These are phyloP conservation scores for Fusarium solani-melongenae DNA, from an alignment of 2,329 filamentous ascomycete genomes.

Conservation along the genomic window DNA sequence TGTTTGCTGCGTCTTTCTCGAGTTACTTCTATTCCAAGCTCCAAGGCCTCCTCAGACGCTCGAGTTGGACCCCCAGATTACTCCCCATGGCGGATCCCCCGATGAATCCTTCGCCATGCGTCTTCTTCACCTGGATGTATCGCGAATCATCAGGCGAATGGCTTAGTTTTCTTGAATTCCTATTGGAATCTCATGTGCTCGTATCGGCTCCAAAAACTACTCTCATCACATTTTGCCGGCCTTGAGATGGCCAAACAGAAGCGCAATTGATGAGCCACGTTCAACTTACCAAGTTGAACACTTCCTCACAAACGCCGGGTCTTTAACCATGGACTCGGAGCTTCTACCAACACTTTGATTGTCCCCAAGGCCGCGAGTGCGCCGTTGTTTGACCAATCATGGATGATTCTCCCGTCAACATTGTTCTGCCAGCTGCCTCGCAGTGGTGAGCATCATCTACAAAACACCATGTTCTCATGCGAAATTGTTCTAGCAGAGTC, in stretches of 20 bases:
- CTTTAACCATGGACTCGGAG: background rate
- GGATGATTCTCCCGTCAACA: background rate
- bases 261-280: background rate
- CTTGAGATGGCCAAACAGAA: background rate
- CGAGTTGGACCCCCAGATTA: background rate
- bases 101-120: background rate
- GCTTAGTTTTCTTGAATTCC: background rate
- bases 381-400: background rate
- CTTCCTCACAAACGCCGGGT: background rate
- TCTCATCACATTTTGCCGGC: background rate
- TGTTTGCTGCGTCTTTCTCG: background rate
- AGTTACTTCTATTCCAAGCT: background rate
- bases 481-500: background rate
- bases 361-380: background rate
- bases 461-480: background rate
- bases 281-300: background rate
- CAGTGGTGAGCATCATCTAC: background rate
- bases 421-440: background rate
- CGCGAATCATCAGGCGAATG: background rate
- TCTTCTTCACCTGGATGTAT: background rate
- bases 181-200: background rate
- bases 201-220: background rate
- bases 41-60: background rate
- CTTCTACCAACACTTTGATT: background rate
- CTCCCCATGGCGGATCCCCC: background rate